Evolutionary conservation across 2,329 filamentous ascomycete genomes (phyloP), one percentile per base, ranked within the genome.

Genomic region (Stachybotrys chartarum): DNA sequence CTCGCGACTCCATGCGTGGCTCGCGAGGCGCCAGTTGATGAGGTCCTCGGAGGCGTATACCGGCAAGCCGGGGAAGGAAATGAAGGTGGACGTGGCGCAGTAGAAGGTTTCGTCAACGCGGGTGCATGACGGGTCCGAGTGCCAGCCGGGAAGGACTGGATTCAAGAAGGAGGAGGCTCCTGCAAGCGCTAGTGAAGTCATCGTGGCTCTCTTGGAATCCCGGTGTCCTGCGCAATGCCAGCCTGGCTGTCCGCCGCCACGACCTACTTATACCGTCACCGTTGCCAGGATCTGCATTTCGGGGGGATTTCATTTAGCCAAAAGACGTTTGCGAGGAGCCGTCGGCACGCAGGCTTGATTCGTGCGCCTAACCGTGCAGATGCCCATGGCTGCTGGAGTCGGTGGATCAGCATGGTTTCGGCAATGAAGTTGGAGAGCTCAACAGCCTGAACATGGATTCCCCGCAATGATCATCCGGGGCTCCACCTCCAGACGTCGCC

Each of bases 1-100:
- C 42, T 75, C 68, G 5, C 73, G 70, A 52, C 65, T 73, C 61
- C 72, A 71, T 4, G 68, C 73, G 45, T 76, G 72, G 54, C 71
- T 70, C 52, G 67, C 62, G 7, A 76, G 69, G 55, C 74, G 77
- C 78, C 78, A 83, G 53, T 75, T 74, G 16, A 70, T 59, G 17
- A 83, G 63, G 60, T 82, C 78, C 54, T 71, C 73, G n/a, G 75
- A 79, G 2, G 77, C 76, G 60, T 81, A 76, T 18, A 83, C 72
- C 0, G 79, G 78, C 6, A 81, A 66, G 0, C 78, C 79, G 0
- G 79, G 79, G 59, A 81, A 82, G 1, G 72, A 69, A 54, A 77
- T 75, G 59, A 82, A 83, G 1, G 75, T 79, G 0, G 78, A 81
- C 0, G 76, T 77, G 3, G 72, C 75, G 58, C 77, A 80, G 63